These are phyloP conservation scores for Erigeron philadelphicus DNA, from an alignment of 140 eudicot genomes.

Conservation along the genomic window DNA sequence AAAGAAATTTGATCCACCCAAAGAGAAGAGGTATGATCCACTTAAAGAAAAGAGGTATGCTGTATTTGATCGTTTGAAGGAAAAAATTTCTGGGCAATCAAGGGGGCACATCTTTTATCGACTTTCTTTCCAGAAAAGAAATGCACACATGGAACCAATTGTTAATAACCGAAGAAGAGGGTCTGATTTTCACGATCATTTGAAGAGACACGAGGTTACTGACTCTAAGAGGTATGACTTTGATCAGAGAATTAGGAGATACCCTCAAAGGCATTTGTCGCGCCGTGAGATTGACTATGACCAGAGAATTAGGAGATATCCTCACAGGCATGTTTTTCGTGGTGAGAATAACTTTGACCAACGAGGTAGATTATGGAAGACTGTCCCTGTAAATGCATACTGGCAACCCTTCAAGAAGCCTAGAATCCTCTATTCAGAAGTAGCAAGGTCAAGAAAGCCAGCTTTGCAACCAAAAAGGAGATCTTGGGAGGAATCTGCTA, in stretches of 20 bases:
- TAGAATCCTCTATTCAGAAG: constrained; percentile 27
- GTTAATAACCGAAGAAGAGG: constrained; percentile 20
- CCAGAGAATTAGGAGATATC: constrained; percentile 21
- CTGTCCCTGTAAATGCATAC: constrained; percentile 16
- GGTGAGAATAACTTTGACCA: constrained; percentile 24
- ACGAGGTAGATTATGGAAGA: constrained; percentile 24
- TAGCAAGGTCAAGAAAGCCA: constrained; percentile 27
- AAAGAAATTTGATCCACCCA: background rate
- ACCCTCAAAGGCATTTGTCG: constrained; percentile 13
- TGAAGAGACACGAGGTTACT: constrained; percentile 35
- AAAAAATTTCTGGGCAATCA: constrained; percentile 23
- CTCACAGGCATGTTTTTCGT: constrained; percentile 1
- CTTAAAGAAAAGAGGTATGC: constrained; percentile 23
- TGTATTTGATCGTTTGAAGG: constrained; percentile 17
- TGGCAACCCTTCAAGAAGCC: constrained; percentile 22
- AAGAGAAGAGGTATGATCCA: constrained; percentile 13
- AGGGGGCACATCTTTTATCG: constrained; percentile 33
- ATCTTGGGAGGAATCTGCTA: constrained; percentile 18
- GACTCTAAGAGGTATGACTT: constrained; percentile 26
- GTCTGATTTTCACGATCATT: constrained; percentile 50
- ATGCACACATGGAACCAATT: constrained; percentile 13
- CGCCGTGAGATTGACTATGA: constrained; percentile 17
- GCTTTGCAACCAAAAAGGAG: constrained; percentile 26
- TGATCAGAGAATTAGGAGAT: constrained; percentile 17
- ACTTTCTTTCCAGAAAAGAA: constrained; percentile 37